phyloP scores from a whole-genome alignment of 1,284 basidiomycete genomes.

The Pseudozyma tsukubaensis region DNA sequence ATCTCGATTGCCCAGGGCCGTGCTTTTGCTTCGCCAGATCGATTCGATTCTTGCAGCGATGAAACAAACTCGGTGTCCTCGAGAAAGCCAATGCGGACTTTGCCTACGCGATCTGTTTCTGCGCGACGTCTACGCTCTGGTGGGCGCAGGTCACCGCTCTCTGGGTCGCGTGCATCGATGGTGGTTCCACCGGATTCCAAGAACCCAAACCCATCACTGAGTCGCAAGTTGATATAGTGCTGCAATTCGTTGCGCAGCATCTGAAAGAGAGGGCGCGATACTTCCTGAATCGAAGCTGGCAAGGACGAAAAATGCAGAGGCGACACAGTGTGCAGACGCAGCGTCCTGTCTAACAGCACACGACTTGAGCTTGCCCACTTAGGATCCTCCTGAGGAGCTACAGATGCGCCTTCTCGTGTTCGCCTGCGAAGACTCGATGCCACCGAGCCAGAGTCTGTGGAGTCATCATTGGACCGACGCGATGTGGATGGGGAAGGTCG shows the following conservation, averaged over 20 bases:
- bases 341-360: slow-evolving; percentile 37
- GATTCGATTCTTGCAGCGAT: slow-evolving; percentile 19
- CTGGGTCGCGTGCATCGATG: slow-evolving; percentile 32
- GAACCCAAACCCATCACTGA: slow-evolving; percentile 48
- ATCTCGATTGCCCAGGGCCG: slow-evolving; percentile 47
- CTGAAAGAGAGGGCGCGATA: slow-evolving; percentile 36
- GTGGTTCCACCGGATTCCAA: slow-evolving; percentile 26
- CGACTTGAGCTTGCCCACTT: slow-evolving; percentile 28
- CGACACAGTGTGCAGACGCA: slow-evolving; percentile 45
- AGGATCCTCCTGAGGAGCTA: slow-evolving; percentile 16
- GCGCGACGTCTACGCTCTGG: slow-evolving; percentile 37
- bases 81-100: slow-evolving; percentile 41
- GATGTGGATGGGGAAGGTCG: slow-evolving; percentile 29
- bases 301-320: slow-evolving; percentile 45
- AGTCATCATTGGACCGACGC: slow-evolving; percentile 31
- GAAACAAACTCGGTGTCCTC: slow-evolving; percentile 30
- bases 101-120: slow-evolving; percentile 37
- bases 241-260: slow-evolving; percentile 38
- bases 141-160: slow-evolving; percentile 39
- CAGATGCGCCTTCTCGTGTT: slow-evolving; percentile 16
- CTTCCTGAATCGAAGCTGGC: slow-evolving; percentile 38
- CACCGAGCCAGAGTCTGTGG: slow-evolving; percentile 26
- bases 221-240: slow-evolving; percentile 47
- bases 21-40: slow-evolving; percentile 20
- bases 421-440: slow-evolving; percentile 22